Evolutionary conservation across 352 stramenopile species (phyloP).

Genomic region (Globisporangium spiculum): DNA sequence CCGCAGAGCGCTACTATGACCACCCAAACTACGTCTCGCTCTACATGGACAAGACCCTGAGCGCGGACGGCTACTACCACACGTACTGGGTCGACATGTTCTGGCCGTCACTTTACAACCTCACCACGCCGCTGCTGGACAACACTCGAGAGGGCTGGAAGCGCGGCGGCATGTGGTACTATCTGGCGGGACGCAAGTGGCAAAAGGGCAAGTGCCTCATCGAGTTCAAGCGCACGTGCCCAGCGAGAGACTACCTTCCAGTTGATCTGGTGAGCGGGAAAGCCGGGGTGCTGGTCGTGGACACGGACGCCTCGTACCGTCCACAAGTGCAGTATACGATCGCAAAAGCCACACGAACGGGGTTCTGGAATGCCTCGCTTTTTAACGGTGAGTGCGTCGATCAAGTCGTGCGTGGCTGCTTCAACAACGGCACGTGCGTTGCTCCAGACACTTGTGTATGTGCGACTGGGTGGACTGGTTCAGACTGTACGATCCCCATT

Average conservation of each 20-base stretch:
- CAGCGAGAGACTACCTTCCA: constrained; percentile 18
- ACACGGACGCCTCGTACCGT: constrained; percentile 92
- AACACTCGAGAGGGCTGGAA: constrained; percentile 93
- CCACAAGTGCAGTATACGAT: constrained; percentile 78
- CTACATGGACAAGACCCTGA: constrained; percentile 91
- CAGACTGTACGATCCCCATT: constrained; percentile 75
- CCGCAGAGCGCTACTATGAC: constrained; percentile 79
- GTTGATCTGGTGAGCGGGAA: constrained; percentile 39
- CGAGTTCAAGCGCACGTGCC: constrained; percentile 89
- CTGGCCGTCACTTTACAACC: constrained; percentile 89
- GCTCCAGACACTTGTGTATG: constrained; percentile 85
- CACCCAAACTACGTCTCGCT: constrained; percentile 96
- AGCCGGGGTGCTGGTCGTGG: constrained; percentile 58
- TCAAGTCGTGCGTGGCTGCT: constrained; percentile 91
- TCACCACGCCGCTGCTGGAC: constrained; percentile 77
- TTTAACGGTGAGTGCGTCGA: constrained; percentile 87
- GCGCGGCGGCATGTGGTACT: constrained; percentile 76
- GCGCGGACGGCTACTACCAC: constrained; percentile 80
- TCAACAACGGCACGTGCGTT: constrained; percentile 95
- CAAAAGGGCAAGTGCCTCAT: constrained; percentile 93
- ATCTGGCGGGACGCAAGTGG: constrained; percentile 69
- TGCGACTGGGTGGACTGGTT: constrained; percentile 68
- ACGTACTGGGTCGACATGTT: constrained; percentile 89
- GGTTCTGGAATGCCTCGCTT: constrained; percentile 59
- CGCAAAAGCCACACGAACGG: constrained; percentile 37